Evolutionary conservation across 768 basidiomycete genomes (phyloP).

Genomic region (Hericium erinaceus): DNA sequence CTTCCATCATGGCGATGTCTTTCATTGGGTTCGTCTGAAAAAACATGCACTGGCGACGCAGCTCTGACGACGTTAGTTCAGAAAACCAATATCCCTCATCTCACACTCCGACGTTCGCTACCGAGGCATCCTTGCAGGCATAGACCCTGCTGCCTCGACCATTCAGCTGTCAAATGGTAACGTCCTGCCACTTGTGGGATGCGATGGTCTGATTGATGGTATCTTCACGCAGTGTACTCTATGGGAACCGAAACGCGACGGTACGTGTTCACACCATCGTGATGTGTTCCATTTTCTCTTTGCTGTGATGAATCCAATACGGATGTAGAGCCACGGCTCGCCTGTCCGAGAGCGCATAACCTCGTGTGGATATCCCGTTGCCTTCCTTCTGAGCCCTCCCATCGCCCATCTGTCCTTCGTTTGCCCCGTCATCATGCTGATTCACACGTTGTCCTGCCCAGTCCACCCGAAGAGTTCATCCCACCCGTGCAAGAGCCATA

Average conservation of each 20-base stretch:
- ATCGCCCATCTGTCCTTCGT: not conserved
- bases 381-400: conserved; percentile 46
- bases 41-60: not conserved
- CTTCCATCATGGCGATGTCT: conserved; percentile 11
- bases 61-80: conserved; percentile 21
- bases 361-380: conserved; percentile 54
- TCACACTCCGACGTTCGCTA: conserved; percentile 90
- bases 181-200: conserved; percentile 9
- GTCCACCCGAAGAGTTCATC: conserved; percentile 69
- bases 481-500: conserved; percentile 79
- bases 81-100: conserved; percentile 84
- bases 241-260: conserved; percentile 84
- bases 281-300: not conserved
- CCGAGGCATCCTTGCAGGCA: conserved; percentile 78
- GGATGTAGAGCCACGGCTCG: conserved; percentile 32
- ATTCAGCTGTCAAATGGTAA: conserved; percentile 83
- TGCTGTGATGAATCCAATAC: conserved; percentile 27
- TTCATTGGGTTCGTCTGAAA: conserved; percentile 11
- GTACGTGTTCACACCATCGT: conserved; percentile 30
- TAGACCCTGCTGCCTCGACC: conserved; percentile 77
- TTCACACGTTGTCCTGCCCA: conserved; percentile 18
- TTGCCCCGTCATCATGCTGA: conserved; percentile 19
- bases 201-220: not conserved
- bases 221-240: conserved; percentile 47
- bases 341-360: conserved; percentile 34